Percentiles rank a stretch among this genome's conserved stretches.
Conservation (phyloP, 768 basidiomycete genomes). For the Dentipellis fragilis region DNA sequence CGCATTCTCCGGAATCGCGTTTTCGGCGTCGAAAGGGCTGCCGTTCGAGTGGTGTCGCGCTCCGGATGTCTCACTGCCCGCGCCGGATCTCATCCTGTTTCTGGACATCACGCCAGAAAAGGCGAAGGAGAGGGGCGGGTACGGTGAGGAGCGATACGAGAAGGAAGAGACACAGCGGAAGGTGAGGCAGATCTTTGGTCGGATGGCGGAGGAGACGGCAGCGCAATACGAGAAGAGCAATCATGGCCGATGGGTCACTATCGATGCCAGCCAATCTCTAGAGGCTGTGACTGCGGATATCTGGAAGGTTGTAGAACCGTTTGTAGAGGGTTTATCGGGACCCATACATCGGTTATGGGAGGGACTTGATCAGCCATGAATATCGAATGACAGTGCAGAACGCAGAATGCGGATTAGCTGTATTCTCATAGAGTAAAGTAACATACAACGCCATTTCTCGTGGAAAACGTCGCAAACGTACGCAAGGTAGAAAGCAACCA, state of each 20-base stretch:
- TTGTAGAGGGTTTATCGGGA: constrained; percentile 27
- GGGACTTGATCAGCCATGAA: neutral
- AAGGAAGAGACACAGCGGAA: constrained; percentile 61
- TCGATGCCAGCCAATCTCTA: constrained; percentile 47
- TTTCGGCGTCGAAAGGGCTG: constrained; percentile 62
- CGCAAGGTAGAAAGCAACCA: neutral
- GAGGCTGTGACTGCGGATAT: constrained; percentile 44
- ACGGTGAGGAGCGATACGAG: constrained; percentile 85
- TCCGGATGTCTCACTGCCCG: constrained; percentile 81
- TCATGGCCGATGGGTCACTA: constrained; percentile 35
- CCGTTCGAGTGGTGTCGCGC: constrained; percentile 76
- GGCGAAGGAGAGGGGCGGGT: constrained; percentile 65
- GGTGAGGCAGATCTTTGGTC: constrained; percentile 51
- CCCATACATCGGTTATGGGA: constrained; percentile 46
- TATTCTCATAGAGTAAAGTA: neutral
- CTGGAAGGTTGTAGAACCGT: constrained; percentile 40
- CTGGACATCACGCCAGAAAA: constrained; percentile 69
- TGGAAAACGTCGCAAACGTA: neutral
- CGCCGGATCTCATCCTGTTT: constrained; percentile 83
- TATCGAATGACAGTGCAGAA: neutral
- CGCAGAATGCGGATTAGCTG: neutral
- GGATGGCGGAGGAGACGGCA: constrained; percentile 44
- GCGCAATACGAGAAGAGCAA: constrained; percentile 15
- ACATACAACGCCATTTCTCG: neutral
- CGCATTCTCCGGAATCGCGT: constrained; percentile 93